These are phyloP conservation scores for Leccinum broughii DNA, from an alignment of 768 basidiomycete species.

Conservation along the genomic window DNA sequence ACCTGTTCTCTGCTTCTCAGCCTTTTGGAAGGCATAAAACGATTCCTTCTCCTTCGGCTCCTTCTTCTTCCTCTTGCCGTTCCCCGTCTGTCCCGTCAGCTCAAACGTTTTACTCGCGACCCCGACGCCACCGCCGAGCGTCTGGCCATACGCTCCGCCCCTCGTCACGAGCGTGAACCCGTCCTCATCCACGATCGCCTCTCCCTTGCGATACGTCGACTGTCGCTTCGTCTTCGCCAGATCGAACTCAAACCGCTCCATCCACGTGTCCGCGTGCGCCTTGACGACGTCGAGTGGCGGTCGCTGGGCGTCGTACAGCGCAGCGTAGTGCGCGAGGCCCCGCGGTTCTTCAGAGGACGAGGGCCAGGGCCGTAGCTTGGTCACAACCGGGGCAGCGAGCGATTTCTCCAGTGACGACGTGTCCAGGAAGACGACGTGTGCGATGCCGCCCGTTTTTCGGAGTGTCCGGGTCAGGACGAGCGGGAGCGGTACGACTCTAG, in stretches of 20 bases:
- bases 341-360: slow-evolving; percentile 68
- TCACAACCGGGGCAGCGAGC: slow-evolving; percentile 45
- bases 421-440: slow-evolving; percentile 75
- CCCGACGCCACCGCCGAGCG: slow-evolving; percentile 76
- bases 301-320: slow-evolving; percentile 63
- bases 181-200: slow-evolving; percentile 90
- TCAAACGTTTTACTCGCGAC: slow-evolving; percentile 63
- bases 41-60: slow-evolving; percentile 67
- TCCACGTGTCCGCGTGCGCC: slow-evolving; percentile 76
- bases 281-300: slow-evolving; percentile 75
- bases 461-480: slow-evolving; percentile 50
- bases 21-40: slow-evolving; percentile 91
- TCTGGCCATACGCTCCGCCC: slow-evolving; percentile 87
- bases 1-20: slow-evolving; percentile 88
- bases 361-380: slow-evolving; percentile 41
- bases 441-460: slow-evolving; percentile 62
- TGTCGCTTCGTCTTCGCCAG: slow-evolving; percentile 56
- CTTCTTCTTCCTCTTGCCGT: slow-evolving; percentile 44
- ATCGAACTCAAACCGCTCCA: slow-evolving; percentile 72
- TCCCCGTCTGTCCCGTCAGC: slow-evolving; percentile 35
- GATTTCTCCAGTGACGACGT: slow-evolving; percentile 68
- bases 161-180: slow-evolving; percentile 95
- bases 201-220: slow-evolving; percentile 75
- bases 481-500: slow-evolving; percentile 64
- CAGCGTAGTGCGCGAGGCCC: slow-evolving; percentile 72